phyloP scores from a whole-genome alignment of 495 filamentous ascomycete species.

The Xanthoparmelia taractica region DNA sequence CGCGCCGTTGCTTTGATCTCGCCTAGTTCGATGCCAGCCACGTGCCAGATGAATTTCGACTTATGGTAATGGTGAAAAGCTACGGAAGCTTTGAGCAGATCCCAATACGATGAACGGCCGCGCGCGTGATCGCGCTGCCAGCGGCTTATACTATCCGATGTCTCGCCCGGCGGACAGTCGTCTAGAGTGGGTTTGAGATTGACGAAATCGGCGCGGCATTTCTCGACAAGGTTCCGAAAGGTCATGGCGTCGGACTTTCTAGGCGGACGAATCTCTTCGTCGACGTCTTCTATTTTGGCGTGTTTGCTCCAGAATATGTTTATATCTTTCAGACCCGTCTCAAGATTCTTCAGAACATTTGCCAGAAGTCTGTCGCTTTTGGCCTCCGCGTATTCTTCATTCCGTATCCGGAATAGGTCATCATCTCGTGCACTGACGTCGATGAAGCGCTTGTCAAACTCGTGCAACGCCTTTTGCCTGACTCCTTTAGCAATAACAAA shows the following conservation, averaged over 20 bases:
- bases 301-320: conserved; percentile 20
- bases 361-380: conserved; percentile 24
- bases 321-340: conserved; percentile 17
- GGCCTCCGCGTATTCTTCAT: conserved; percentile 31
- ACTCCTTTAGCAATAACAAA: conserved; percentile 52
- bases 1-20: conserved; percentile 48
- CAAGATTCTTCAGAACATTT: conserved; percentile 27
- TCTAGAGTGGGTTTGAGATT: conserved; percentile 34
- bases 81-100: conserved; percentile 54
- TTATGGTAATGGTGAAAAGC: conserved; percentile 43
- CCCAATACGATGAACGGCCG: conserved; percentile 43
- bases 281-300: conserved; percentile 20
- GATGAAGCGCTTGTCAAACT: conserved; percentile 38
- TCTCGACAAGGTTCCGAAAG: conserved; percentile 17
- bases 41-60: conserved; percentile 49
- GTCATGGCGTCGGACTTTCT: conserved; percentile 20
- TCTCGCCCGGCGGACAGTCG: not conserved
- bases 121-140: conserved; percentile 38
- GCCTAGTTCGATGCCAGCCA: conserved; percentile 56
- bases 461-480: conserved; percentile 41
- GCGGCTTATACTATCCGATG: conserved; percentile 33
- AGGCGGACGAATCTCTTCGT: conserved; percentile 15
- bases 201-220: conserved; percentile 18
- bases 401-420: conserved; percentile 42
- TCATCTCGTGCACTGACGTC: conserved; percentile 35